Conservation (phyloP, 1,284 basidiomycete genomes). For the Cutaneotrichosporon sp. region DNA sequence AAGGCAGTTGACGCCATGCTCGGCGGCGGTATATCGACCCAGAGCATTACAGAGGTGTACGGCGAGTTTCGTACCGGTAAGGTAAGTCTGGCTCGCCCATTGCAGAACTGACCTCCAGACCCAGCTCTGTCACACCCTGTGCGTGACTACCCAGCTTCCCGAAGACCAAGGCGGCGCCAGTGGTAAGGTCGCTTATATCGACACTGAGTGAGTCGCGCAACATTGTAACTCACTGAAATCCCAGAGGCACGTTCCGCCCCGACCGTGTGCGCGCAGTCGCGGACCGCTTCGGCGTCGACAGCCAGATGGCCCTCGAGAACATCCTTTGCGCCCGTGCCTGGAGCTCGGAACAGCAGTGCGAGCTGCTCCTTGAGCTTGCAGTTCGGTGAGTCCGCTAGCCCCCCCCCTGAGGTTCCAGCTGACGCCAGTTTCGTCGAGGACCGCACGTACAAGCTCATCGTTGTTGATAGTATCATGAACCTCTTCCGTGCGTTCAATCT, state of each 20-base stretch:
- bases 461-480: constrained; percentile 87
- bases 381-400: constrained; percentile 28
- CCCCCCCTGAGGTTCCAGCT: not conserved
- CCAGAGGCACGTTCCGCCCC: constrained; percentile 81
- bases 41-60: constrained; percentile 72
- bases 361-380: constrained; percentile 45
- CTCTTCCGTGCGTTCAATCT: constrained; percentile 61
- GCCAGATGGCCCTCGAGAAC: constrained; percentile 71
- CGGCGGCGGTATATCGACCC: constrained; percentile 80
- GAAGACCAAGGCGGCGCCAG: constrained; percentile 81
- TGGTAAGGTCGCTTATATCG: constrained; percentile 90
- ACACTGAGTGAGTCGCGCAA: constrained; percentile 62
- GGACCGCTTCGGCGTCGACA: constrained; percentile 82
- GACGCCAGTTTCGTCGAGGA: constrained; percentile 46
- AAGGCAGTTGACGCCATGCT: constrained; percentile 83
- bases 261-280: constrained; percentile 84
- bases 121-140: constrained; percentile 87
- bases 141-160: constrained; percentile 80
- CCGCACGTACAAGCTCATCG: constrained; percentile 46
- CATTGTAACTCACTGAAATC: constrained; percentile 15
- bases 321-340: constrained; percentile 43
- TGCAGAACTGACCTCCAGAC: constrained; percentile 67
- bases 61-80: constrained; percentile 54
- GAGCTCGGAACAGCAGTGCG: constrained; percentile 47
- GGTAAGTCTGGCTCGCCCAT: constrained; percentile 51